Percentiles rank a stretch among this genome's conserved stretches.
These are phyloP conservation scores for Przewalskia tangutica DNA, from an alignment of 257 asterid genomes.

Conservation along the genomic window DNA sequence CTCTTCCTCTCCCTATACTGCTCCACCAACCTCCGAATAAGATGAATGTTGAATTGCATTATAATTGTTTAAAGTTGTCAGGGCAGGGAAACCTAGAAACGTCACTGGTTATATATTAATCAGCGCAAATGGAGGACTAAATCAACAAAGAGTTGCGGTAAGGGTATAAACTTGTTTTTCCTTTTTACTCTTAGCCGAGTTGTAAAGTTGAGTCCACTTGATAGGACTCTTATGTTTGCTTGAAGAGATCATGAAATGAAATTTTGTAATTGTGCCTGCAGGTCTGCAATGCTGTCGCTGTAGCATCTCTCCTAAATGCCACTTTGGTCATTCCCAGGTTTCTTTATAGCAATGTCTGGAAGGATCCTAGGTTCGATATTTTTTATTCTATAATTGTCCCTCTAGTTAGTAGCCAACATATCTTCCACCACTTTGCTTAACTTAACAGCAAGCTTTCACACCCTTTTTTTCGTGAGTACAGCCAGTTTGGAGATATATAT, in stretches of 20 bases:
- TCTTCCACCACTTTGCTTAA: neutral
- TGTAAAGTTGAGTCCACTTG: neutral
- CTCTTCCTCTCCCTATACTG: too few relatives aligned
- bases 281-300: slow-evolving; percentile 95
- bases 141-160: slow-evolving; percentile 94
- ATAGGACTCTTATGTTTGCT: neutral
- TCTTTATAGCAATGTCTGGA: slow-evolving; percentile 96
- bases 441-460: neutral
- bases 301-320: slow-evolving; percentile 80
- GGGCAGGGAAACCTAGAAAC: slow-evolving; percentile 47
- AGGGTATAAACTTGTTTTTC: slow-evolving; percentile 11
- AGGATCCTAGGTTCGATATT: slow-evolving; percentile 65
- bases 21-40: too few relatives aligned
- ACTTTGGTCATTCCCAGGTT: slow-evolving; percentile 28
- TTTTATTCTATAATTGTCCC: neutral
- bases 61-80: slow-evolving; percentile 38
- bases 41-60: slow-evolving; percentile 1
- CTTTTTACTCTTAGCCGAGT: neutral
- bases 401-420: neutral
- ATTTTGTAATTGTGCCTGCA: slow-evolving; percentile 15
- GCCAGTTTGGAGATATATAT: slow-evolving; percentile 83
- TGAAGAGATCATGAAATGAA: neutral
- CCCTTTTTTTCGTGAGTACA: slow-evolving; percentile 18
- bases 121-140: slow-evolving; percentile 92
- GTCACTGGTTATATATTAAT: slow-evolving; percentile 57